A percentile compares a stretch with the other conserved stretches of the same genome.
Conservation (phyloP, 495 filamentous ascomycete species). For the Beverwykella pulmonaria region DNA sequence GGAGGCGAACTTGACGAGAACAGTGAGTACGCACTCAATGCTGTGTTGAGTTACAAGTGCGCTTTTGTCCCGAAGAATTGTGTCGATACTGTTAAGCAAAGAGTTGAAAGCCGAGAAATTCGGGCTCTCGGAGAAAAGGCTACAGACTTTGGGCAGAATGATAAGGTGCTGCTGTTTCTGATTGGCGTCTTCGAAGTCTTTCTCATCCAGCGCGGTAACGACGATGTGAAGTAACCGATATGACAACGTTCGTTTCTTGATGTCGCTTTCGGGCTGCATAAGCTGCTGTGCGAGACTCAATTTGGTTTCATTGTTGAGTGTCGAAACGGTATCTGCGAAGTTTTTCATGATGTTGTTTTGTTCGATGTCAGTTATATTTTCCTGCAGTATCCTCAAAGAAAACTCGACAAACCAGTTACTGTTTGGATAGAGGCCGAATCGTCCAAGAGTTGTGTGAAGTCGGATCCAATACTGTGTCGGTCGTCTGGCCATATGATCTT, state of each 20-base stretch:
- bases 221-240: slow-evolving; percentile 21
- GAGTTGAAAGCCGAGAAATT: slow-evolving; percentile 15
- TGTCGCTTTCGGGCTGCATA: not conserved
- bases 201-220: slow-evolving; percentile 10
- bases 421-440: slow-evolving; percentile 13
- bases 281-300: slow-evolving; percentile 6
- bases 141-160: slow-evolving; percentile 19
- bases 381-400: slow-evolving; percentile 1
- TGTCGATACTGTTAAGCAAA: slow-evolving; percentile 29
- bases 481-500: not conserved
- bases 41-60: slow-evolving; percentile 23
- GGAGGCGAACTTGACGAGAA: slow-evolving; percentile 19
- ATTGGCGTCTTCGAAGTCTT: slow-evolving; percentile 13
- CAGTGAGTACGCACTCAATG: slow-evolving; percentile 26
- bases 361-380: slow-evolving; percentile 12
- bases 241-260: not conserved
- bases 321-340: slow-evolving; percentile 4
- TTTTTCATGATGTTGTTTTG: not conserved
- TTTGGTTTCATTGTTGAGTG: slow-evolving; percentile 6
- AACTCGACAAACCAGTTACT: slow-evolving; percentile 1
- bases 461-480: not conserved
- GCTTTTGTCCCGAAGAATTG: slow-evolving; percentile 28
- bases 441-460: slow-evolving; percentile 5
- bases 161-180: slow-evolving; percentile 23
- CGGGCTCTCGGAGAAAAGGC: not conserved